A percentile compares a stretch with the other conserved stretches of the same genome.
phyloP scores from a whole-genome alignment of 805 yeast species.

The Torulaspora franciscae region DNA sequence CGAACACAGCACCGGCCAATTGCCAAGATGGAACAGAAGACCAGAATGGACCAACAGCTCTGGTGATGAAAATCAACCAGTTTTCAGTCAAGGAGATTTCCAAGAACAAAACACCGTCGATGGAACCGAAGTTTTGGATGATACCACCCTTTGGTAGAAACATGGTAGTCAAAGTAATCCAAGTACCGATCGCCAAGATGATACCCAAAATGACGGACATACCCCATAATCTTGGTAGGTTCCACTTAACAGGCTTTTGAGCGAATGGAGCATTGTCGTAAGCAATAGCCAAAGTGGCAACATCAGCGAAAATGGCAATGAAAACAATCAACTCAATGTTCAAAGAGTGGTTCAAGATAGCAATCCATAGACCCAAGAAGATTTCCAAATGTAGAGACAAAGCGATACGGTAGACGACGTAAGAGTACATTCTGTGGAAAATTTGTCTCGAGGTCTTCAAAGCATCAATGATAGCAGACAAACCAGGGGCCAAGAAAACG shows the following conservation, averaged over 20 bases:
- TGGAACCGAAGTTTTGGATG: conserved; percentile 91
- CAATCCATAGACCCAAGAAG: conserved; percentile 95
- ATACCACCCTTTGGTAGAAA: conserved; percentile 88
- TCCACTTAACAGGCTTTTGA: conserved; percentile 92
- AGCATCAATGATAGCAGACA: conserved; percentile 91
- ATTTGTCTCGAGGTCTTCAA: conserved; percentile 92
- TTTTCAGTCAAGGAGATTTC: conserved; percentile 93
- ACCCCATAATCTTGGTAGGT: conserved; percentile 96
- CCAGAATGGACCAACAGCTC: conserved; percentile 99
- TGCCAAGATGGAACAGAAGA: conserved; percentile 95
- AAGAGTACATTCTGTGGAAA: conserved; percentile 99
- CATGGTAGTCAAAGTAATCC: conserved; percentile 95
- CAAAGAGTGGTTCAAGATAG: conserved; percentile 79
- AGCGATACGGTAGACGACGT: conserved; percentile 97
- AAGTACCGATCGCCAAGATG: conserved; percentile 83
- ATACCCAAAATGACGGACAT: conserved; percentile 85
- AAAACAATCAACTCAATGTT: conserved; percentile 89
- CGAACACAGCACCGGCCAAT: conserved; percentile 87
- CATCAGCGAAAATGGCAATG: conserved; percentile 96
- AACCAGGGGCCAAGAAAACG: conserved; percentile 93
- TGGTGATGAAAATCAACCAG: conserved; percentile 94
- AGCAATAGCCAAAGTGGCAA: conserved; percentile 95
- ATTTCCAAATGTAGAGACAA: conserved; percentile 89
- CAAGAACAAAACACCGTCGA: conserved; percentile 89
- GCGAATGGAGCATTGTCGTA: conserved; percentile 96